Percentiles rank a stretch among this genome's conserved stretches.
These are phyloP conservation scores for Malassezia japonica DNA, from an alignment of 1,284 basidiomycete genomes.

Conservation along the genomic window DNA sequence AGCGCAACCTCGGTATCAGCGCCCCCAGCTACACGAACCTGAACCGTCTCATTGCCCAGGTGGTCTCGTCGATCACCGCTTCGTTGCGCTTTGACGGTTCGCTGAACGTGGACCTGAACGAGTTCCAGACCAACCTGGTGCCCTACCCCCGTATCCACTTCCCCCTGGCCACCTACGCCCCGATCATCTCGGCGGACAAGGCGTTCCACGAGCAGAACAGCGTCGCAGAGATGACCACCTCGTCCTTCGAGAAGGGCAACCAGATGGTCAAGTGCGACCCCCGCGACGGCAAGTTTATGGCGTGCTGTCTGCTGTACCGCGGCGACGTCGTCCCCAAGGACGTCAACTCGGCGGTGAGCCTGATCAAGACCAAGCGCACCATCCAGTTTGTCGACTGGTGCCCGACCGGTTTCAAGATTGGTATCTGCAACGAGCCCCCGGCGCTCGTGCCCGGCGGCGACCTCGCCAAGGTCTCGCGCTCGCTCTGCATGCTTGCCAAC, in stretches of 20 bases:
- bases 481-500: slow-evolving; percentile 93
- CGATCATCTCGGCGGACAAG: slow-evolving; percentile 70
- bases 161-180: slow-evolving; percentile 90
- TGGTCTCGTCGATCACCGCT: slow-evolving; percentile 94
- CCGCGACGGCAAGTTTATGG: slow-evolving; percentile 71
- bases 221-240: slow-evolving; percentile 94
- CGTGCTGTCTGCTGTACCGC: slow-evolving; percentile 56
- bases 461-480: slow-evolving; percentile 83
- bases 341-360: slow-evolving; percentile 80
- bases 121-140: slow-evolving; percentile 98
- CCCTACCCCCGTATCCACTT: slow-evolving; percentile 80
- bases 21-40: slow-evolving; percentile 88
- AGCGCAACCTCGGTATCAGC: slow-evolving; percentile 76
- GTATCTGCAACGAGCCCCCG: slow-evolving; percentile 92
- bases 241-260: slow-evolving; percentile 93
- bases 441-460: slow-evolving; percentile 77
- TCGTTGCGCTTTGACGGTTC: slow-evolving; percentile 96
- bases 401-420: slow-evolving; percentile 89
- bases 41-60: slow-evolving; percentile 84
- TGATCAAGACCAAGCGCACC: slow-evolving; percentile 68
- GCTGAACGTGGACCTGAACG: slow-evolving; percentile 92
- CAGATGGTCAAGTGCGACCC: slow-evolving; percentile 67
- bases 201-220: slow-evolving; percentile 94
- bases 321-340: slow-evolving; percentile 98
- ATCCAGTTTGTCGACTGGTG: slow-evolving; percentile 97